Percentiles rank a stretch among this genome's conserved stretches.
Conservation (phyloP, 176 grass and related monocot genomes). For the Oryza glaberrima region DNA sequence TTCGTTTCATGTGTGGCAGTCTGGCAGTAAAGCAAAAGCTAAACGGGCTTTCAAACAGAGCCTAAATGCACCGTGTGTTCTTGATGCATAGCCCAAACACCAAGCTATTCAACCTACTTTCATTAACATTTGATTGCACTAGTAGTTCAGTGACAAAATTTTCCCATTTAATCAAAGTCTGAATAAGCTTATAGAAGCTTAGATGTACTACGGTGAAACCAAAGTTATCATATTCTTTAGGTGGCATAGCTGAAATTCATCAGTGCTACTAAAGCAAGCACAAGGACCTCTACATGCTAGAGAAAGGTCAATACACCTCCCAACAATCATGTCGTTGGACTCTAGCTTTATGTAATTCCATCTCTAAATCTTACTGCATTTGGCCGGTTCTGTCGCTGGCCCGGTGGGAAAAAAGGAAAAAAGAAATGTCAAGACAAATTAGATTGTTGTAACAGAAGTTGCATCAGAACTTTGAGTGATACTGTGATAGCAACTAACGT, state of each 20-base stretch:
- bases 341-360: no score
- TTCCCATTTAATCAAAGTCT: neutral
- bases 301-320: neutral
- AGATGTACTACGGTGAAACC: neutral
- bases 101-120: neutral
- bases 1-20: no score
- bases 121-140: neutral
- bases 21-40: no score
- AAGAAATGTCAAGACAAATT: neutral
- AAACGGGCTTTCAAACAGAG: neutral
- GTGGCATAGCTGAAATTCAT: neutral
- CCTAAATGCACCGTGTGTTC: neutral
- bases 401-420: no score
- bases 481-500: no score
- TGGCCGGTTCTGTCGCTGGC: no score
- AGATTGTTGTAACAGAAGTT: neutral
- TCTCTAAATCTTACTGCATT: no score
- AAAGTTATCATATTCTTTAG: neutral
- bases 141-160: neutral
- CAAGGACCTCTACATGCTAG: neutral
- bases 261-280: neutral
- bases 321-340: no score
- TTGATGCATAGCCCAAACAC: neutral
- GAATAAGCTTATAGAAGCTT: neutral
- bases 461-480: no score